A percentile compares a stretch with the other conserved stretches of the same genome.
Conservation (phyloP, 352 stramenopile genomes). For the Thalassiosira livingstoniorum region DNA sequence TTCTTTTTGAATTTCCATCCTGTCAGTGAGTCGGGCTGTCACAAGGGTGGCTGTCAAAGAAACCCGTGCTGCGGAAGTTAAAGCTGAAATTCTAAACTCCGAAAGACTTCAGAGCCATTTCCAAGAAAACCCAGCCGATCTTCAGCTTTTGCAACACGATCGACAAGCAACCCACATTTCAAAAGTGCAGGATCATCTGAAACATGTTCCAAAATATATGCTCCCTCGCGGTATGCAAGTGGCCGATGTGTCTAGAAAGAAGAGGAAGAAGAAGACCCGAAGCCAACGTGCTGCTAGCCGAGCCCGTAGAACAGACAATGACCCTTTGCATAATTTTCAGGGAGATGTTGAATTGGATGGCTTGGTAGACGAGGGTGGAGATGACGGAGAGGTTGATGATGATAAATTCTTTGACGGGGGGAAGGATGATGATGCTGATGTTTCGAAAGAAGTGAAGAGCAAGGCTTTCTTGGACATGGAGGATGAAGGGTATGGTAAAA, state of each 20-base stretch:
- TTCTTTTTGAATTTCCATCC: conserved; percentile 86
- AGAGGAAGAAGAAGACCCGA: conserved; percentile 83
- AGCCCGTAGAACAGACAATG: conserved; percentile 90
- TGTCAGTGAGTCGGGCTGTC: conserved; percentile 91
- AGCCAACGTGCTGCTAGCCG: conserved; percentile 41
- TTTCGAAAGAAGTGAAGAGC: conserved; percentile 67
- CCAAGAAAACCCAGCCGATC: conserved; percentile 93
- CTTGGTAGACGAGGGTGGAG: conserved; percentile 67
- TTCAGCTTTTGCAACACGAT: conserved; percentile 95
- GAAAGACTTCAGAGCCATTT: conserved; percentile 97
- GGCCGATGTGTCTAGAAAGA: conserved; percentile 84
- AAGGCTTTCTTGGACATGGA: conserved; percentile 85
- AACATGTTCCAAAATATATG: conserved; percentile 96
- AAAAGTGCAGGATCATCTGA: conserved; percentile 94
- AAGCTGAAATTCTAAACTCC: conserved; percentile 98
- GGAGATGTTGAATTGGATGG: conserved; percentile 81
- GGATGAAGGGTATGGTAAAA: conserved; percentile 91
- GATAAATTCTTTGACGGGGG: conserved; percentile 72
- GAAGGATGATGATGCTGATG: conserved; percentile 68
- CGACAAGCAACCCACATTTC: conserved; percentile 92
- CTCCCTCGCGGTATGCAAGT: conserved; percentile 94
- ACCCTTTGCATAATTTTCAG: conserved; percentile 96
- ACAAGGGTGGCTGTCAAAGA: conserved; percentile 94
- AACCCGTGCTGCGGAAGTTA: conserved; percentile 93
- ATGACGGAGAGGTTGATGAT: conserved; percentile 68